These are phyloP conservation scores for Botryotinia calthae DNA, from an alignment of 2,329 filamentous ascomycete species.

Conservation along the genomic window DNA sequence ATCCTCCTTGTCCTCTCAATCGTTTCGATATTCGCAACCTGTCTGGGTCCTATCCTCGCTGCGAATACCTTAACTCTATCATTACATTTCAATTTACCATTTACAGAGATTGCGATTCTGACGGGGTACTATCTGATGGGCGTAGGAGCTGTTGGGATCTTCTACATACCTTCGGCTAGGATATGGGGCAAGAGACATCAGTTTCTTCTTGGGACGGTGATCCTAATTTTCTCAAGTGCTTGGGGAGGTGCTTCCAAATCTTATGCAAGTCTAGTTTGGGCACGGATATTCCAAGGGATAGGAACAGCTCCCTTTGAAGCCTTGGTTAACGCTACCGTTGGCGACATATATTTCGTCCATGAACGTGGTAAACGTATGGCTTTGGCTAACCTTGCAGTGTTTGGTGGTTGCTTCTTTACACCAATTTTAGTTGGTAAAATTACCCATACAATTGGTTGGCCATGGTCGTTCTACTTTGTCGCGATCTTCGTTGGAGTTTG, in stretches of 20 bases:
- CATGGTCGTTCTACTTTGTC: constrained; percentile 85
- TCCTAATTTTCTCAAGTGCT: constrained; percentile 69
- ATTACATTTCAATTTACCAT: constrained; percentile 60
- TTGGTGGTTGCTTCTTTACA: constrained; percentile 71
- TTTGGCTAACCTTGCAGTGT: constrained; percentile 67
- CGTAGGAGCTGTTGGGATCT: constrained; percentile 74
- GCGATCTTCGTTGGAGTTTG: constrained; percentile 75
- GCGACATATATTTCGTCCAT: constrained; percentile 88
- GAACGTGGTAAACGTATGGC: constrained; percentile 86
- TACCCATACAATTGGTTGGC: constrained; percentile 71
- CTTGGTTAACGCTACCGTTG: constrained; percentile 82
- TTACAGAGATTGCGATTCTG: constrained; percentile 75
- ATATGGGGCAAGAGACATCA: constrained; percentile 92
- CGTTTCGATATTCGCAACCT: constrained; percentile 77
- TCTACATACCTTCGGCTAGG: constrained; percentile 83
- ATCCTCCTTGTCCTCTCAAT: constrained; percentile 78
- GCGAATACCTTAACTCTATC: constrained; percentile 81
- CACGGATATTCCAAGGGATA: constrained; percentile 81
- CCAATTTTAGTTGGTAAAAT: constrained; percentile 91
- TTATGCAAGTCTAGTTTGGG: constrained; percentile 72
- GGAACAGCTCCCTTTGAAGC: constrained; percentile 87
- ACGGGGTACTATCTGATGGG: constrained; percentile 88
- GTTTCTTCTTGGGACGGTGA: constrained; percentile 72
- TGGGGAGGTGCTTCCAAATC: constrained; percentile 70
- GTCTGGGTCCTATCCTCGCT: constrained; percentile 81